Evolutionary conservation across 1,284 basidiomycete genomes (phyloP).

Genomic region (Cutaneotrichosporon sp.): DNA sequence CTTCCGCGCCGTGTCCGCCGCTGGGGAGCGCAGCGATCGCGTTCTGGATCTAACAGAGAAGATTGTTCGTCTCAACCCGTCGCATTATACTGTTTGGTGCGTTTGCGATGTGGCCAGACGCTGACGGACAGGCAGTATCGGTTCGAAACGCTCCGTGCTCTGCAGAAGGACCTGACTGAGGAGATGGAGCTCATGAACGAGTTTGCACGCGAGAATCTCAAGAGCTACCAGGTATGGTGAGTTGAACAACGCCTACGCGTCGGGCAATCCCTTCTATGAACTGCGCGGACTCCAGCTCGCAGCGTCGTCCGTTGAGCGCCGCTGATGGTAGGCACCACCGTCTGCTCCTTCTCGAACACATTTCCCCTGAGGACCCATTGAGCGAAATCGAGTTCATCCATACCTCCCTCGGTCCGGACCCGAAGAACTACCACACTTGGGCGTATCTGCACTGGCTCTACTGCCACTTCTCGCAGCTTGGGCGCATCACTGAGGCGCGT

Average conservation of each 20-base stretch:
- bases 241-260: too few relatives aligned
- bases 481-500: slow-evolving; percentile 53
- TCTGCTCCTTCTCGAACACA: slow-evolving; percentile 61
- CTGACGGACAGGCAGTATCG: slow-evolving; percentile 72
- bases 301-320: too few relatives aligned
- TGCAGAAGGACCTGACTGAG: slow-evolving; percentile 61
- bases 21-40: slow-evolving; percentile 68
- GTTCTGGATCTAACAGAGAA: slow-evolving; percentile 78
- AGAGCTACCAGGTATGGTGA: slow-evolving; percentile 91
- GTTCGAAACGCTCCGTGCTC: slow-evolving; percentile 69
- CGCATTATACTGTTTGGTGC: slow-evolving; percentile 91
- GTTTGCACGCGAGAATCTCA: slow-evolving; percentile 72
- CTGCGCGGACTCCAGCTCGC: too few relatives aligned
- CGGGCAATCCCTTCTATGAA: too few relatives aligned
- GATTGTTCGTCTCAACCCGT: slow-evolving; percentile 81
- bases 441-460: slow-evolving; percentile 87
- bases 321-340: slow-evolving; percentile 65
- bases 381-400: slow-evolving; percentile 75
- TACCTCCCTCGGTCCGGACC: slow-evolving; percentile 62
- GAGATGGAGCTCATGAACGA: slow-evolving; percentile 81
- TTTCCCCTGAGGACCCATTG: slow-evolving; percentile 54
- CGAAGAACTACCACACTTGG: slow-evolving; percentile 97
- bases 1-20: slow-evolving; percentile 74
- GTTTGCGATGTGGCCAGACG: slow-evolving; percentile 7
- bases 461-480: slow-evolving; percentile 60